Evolutionary conservation across 768 basidiomycete genomes (phyloP).

Genomic region (Trametes villosa): DNA sequence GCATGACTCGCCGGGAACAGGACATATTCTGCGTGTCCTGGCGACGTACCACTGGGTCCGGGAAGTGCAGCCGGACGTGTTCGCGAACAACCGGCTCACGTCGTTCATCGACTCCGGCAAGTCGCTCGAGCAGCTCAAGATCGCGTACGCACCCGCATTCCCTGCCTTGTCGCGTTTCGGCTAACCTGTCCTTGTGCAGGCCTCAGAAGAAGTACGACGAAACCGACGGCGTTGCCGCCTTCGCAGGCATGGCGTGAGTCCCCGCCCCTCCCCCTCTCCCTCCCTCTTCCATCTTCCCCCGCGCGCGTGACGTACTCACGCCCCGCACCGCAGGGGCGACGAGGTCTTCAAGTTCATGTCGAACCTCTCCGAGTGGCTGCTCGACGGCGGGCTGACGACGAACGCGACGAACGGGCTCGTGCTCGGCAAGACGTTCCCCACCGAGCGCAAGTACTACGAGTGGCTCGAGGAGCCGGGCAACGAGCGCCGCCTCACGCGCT

Average conservation of each 20-base stretch:
- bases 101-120: constrained; percentile 72
- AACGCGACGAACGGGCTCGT: constrained; percentile 37
- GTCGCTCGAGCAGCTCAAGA: constrained; percentile 13
- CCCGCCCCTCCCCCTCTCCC: no score
- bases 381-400: neutral
- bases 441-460: constrained; percentile 54
- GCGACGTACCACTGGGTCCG: constrained; percentile 77
- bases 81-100: constrained; percentile 69
- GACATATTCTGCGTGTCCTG: constrained; percentile 71
- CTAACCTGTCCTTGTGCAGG: neutral
- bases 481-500: constrained; percentile 54
- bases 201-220: constrained; percentile 24
- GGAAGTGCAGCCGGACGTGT: constrained; percentile 71
- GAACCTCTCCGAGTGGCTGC: constrained; percentile 11
- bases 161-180: no score
- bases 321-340: neutral
- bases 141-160: neutral
- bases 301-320: neutral
- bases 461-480: constrained; percentile 70
- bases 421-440: constrained; percentile 65
- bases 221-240: constrained; percentile 18
- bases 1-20: constrained; percentile 36
- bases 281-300: neutral
- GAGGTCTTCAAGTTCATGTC: constrained; percentile 6
- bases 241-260: constrained; percentile 8